A percentile compares a stretch with the other conserved stretches of the same genome.
Conservation (phyloP, 345 rosid species). For the Hibiscus tridactylites region DNA sequence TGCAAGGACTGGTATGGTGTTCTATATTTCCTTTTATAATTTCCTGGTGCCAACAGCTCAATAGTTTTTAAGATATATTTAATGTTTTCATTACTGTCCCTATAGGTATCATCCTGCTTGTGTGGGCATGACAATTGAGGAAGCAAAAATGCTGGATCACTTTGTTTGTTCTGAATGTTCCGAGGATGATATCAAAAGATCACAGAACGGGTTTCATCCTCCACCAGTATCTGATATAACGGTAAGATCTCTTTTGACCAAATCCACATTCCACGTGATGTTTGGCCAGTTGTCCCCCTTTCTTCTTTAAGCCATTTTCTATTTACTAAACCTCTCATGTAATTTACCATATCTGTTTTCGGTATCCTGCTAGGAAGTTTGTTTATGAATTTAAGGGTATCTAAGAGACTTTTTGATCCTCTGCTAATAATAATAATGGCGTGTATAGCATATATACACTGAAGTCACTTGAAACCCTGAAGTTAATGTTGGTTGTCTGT, state of each 20-base stretch:
- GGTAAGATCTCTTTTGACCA: slow-evolving; percentile 27
- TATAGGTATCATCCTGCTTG: slow-evolving; percentile 92
- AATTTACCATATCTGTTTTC: not conserved
- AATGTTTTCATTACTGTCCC: slow-evolving; percentile 1
- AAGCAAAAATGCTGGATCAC: slow-evolving; percentile 72
- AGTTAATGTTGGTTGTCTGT: not conserved
- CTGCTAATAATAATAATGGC: not conserved
- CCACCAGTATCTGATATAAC: slow-evolving; percentile 39
- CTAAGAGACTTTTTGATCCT: not conserved
- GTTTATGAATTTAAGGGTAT: not conserved
- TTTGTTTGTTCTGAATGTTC: slow-evolving; percentile 73
- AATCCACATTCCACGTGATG: slow-evolving; percentile 4
- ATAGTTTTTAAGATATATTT: not conserved
- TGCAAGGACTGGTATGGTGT: slow-evolving; percentile 82
- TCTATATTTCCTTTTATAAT: not conserved
- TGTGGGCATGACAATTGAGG: slow-evolving; percentile 75
- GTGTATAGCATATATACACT: not conserved
- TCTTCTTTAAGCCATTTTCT: not conserved
- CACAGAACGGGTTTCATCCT: slow-evolving; percentile 56
- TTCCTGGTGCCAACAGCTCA: not conserved
- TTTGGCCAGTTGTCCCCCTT: not conserved
- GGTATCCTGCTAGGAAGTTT: not conserved
- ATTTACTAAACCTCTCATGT: not conserved
- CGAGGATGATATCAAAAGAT: slow-evolving; percentile 45
- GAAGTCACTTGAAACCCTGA: not conserved